A percentile compares a stretch with the other conserved stretches of the same genome.
These are phyloP conservation scores for Gnomoniopsis sp. DNA, from an alignment of 2,329 filamentous ascomycete genomes.

Conservation along the genomic window DNA sequence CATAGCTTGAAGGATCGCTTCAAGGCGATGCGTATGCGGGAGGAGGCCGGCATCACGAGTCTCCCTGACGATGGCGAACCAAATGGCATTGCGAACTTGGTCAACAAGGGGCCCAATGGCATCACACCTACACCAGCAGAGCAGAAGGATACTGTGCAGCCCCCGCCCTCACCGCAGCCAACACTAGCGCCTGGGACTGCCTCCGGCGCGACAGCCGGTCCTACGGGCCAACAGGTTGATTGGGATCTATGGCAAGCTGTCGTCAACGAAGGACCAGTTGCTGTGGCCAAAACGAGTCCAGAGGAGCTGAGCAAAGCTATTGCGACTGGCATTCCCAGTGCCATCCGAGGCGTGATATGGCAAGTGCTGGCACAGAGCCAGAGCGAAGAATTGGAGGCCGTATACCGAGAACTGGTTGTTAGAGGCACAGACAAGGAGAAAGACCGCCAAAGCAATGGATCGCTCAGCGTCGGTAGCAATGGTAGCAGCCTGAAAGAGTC, in stretches of 20 bases:
- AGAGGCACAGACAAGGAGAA: conserved; percentile 80
- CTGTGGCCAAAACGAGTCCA: conserved; percentile 80
- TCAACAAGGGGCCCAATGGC: conserved; percentile 20
- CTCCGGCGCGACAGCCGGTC: conserved; percentile 73
- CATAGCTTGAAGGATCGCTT: conserved; percentile 75
- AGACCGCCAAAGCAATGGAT: conserved; percentile 54
- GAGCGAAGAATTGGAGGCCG: conserved; percentile 79
- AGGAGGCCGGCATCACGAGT: conserved; percentile 60
- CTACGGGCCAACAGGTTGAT: conserved; percentile 80
- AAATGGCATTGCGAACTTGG: conserved; percentile 21
- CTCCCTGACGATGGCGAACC: conserved; percentile 50
- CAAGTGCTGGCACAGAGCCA: conserved; percentile 95
- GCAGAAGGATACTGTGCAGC: conserved; percentile 27
- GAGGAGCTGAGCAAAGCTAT: conserved; percentile 90
- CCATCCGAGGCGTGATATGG: conserved; percentile 98
- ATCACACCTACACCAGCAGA: conserved; percentile 16
- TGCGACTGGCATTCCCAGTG: conserved; percentile 87
- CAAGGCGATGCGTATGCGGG: conserved; percentile 70
- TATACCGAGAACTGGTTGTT: conserved; percentile 79
- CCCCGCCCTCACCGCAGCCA: conserved; percentile 49
- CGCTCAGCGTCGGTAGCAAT: conserved; percentile 50
- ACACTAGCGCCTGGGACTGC: conserved; percentile 84
- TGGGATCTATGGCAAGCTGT: conserved; percentile 98
- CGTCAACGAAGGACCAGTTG: conserved; percentile 89
- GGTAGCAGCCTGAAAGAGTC: conserved; percentile 60